A percentile compares a stretch with the other conserved stretches of the same genome.
Conservation (phyloP, 805 yeast species). For the Suhomyces pyralidae region DNA sequence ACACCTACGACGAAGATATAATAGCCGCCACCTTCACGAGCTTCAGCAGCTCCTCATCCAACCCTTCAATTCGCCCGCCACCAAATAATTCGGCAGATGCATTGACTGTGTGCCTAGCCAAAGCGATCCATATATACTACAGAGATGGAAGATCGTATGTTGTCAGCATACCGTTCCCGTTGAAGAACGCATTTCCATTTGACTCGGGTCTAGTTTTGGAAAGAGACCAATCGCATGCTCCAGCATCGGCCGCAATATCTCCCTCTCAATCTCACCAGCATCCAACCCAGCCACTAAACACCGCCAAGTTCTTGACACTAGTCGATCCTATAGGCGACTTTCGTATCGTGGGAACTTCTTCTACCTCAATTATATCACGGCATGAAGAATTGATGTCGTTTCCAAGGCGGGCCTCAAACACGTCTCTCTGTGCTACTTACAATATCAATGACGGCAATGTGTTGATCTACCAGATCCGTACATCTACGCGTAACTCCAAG, state of each 20-base stretch:
- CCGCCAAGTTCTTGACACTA: slow-evolving; percentile 56
- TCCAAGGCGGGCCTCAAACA: slow-evolving; percentile 40
- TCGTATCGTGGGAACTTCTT: slow-evolving; percentile 67
- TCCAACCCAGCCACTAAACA: slow-evolving; percentile 21
- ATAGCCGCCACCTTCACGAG: slow-evolving; percentile 59
- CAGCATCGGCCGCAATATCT: background rate
- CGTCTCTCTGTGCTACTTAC: slow-evolving; percentile 54
- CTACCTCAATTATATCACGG: slow-evolving; percentile 60
- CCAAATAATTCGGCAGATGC: slow-evolving; percentile 19
- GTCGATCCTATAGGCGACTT: slow-evolving; percentile 74
- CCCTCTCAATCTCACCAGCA: slow-evolving; percentile 4
- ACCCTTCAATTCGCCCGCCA: background rate
- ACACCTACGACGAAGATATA: slow-evolving; percentile 50
- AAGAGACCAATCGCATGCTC: slow-evolving; percentile 30
- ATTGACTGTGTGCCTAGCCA: slow-evolving; percentile 59
- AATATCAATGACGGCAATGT: slow-evolving; percentile 45
- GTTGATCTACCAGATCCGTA: slow-evolving; percentile 54
- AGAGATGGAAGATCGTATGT: slow-evolving; percentile 56
- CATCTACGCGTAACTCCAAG: slow-evolving; percentile 22
- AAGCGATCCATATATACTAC: slow-evolving; percentile 61
- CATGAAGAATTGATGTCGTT: slow-evolving; percentile 56
- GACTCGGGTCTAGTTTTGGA: slow-evolving; percentile 68
- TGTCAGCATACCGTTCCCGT: slow-evolving; percentile 66
- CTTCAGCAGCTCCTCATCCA: slow-evolving; percentile 31
- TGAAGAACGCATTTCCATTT: slow-evolving; percentile 59